Conservation (phyloP, 257 asterid genomes). For the Capsicum chinense region DNA sequence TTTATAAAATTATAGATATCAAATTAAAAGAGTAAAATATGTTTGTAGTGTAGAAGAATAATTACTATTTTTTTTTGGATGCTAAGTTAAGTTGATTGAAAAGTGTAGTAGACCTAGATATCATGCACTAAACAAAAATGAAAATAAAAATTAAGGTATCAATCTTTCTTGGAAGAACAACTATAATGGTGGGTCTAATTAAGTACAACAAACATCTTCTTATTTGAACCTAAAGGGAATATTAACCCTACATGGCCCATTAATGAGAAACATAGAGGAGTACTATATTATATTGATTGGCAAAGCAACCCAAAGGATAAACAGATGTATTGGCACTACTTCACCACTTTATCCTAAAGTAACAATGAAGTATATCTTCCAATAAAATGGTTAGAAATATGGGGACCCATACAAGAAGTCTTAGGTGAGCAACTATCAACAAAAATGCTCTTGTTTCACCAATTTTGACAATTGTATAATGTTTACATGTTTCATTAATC, state of each 20-base stretch:
- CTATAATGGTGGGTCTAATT: conserved; percentile 23
- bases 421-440: conserved; percentile 10
- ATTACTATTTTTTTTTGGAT: background rate
- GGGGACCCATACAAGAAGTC: background rate
- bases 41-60: background rate
- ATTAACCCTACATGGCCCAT: conserved; percentile 15
- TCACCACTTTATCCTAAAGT: conserved; percentile 24
- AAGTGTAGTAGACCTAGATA: background rate
- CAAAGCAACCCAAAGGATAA: conserved; percentile 25
- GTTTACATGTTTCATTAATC: background rate
- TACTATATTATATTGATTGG: background rate
- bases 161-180: conserved; percentile 27
- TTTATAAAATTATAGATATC: background rate
- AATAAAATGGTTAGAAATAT: background rate
- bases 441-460: background rate
- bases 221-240: conserved; percentile 18
- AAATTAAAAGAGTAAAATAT: background rate
- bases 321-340: conserved; percentile 21
- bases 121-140: background rate
- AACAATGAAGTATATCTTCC: conserved; percentile 17
- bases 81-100: background rate
- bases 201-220: background rate
- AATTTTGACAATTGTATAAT: background rate
- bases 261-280: conserved; percentile 14
- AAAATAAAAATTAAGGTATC: background rate